Evolutionary conservation across 2,329 filamentous ascomycete genomes (phyloP).

Genomic region (Calonectria naviculata): DNA sequence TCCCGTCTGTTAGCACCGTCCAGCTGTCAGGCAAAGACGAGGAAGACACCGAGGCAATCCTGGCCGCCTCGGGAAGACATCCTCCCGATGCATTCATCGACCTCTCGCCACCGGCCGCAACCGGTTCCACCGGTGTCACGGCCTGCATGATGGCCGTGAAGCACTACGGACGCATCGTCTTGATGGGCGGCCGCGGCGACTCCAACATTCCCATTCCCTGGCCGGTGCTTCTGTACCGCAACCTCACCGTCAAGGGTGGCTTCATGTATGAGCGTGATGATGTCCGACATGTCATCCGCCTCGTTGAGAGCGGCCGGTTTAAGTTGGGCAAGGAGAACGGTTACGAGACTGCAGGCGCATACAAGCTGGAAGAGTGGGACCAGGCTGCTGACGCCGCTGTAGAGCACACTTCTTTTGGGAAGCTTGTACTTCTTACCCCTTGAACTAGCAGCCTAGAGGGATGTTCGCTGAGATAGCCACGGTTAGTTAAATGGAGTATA

Average conservation of each 20-base stretch:
- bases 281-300: slow-evolving; percentile 19
- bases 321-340: slow-evolving; percentile 29
- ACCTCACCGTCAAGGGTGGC: slow-evolving; percentile 50
- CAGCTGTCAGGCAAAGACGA: slow-evolving; percentile 52
- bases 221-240: slow-evolving; percentile 39
- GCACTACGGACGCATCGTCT: slow-evolving; percentile 34
- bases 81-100: slow-evolving; percentile 58
- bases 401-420: slow-evolving; percentile 27
- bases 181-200: slow-evolving; percentile 46
- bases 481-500: not conserved
- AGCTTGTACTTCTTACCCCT: slow-evolving; percentile 22
- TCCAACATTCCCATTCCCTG: slow-evolving; percentile 32
- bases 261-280: slow-evolving; percentile 52
- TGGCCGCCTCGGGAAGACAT: slow-evolving; percentile 29
- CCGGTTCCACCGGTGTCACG: slow-evolving; percentile 50
- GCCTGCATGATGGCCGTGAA: slow-evolving; percentile 49
- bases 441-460: not conserved
- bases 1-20: slow-evolving; percentile 50
- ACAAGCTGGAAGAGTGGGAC: slow-evolving; percentile 29
- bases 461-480: not conserved
- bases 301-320: slow-evolving; percentile 25
- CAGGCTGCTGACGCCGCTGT: slow-evolving; percentile 24
- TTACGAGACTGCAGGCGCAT: slow-evolving; percentile 19
- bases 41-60: slow-evolving; percentile 50
- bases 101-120: slow-evolving; percentile 52